Evolutionary conservation across 805 yeast species (phyloP), one percentile per base, ranked within the genome.

Genomic region (Metschnikowia koreensis): DNA sequence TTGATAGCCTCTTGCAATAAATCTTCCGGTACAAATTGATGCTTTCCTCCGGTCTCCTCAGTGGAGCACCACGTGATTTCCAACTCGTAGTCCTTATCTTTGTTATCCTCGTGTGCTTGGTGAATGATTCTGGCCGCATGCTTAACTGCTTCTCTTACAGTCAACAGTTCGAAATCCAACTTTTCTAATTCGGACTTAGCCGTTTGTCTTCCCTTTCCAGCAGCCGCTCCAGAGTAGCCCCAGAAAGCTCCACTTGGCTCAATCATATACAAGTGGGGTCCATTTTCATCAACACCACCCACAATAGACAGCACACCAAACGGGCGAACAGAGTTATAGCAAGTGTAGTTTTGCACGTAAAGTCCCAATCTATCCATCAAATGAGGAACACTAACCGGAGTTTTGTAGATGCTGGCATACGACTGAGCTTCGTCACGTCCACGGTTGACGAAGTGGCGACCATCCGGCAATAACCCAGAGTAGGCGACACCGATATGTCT

Each of bases 161-260:
- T 74, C 59, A 96, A 73, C 57, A 79, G 81, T 48, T 83, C 84
- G 55, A 84, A 75, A 59, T 89, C 86, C 67, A 94, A 76, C 70
- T 94, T 94, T 71, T 94, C 99, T 60, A 94, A 80, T 72, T 94
- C 99, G 29, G 93, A 87, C 73, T 93, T 93, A 46, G 99, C 99
- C n/a, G 89, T 82, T 71, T 94, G 99, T 70, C 98, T 84, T 44
- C 99, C 99, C 69, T 93, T 94, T 57, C 99, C 99, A 4, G 97
- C 83, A 15, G 99, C 99, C 38, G 97, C 96, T 55, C 97, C 99
- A 50, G 81, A 79, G 73, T 94, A 94, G 47, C 99, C 99, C 98
- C 99, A 96, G 66, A 86, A 90, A 1, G 90, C 77, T 56, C 99
- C 99, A 68, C 96, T 88, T 61, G 99, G 99, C 69, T 94, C 99